Evolutionary conservation across 441 rosid genomes (phyloP).

Genomic region (Breynia disticha): DNA sequence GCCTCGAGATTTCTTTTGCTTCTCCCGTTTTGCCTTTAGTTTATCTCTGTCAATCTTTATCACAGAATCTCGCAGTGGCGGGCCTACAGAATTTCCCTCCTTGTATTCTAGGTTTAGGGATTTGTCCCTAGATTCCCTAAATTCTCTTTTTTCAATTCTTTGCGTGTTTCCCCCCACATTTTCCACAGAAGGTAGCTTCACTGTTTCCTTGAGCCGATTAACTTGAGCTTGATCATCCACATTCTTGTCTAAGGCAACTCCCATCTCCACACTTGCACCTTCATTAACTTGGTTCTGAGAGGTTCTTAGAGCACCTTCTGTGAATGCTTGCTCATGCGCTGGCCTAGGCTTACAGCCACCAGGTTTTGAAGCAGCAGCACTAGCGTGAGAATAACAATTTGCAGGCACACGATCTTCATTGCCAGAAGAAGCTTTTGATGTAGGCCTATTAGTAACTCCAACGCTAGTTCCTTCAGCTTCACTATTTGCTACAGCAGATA

Average conservation of each 20-base stretch:
- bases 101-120: too few species aligned
- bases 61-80: constrained; percentile 11
- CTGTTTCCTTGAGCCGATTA: constrained; percentile 19
- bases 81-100: too few species aligned
- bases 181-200: constrained; percentile 7
- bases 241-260: constrained; percentile 24
- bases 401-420: constrained; percentile 25
- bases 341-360: constrained; percentile 23
- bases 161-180: constrained; percentile 13
- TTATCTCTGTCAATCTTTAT: constrained; percentile 63
- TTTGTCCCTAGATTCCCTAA: constrained; percentile 24
- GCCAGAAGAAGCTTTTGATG: constrained; percentile 28
- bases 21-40: constrained; percentile 71
- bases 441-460: constrained; percentile 32
- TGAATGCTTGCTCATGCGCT: constrained; percentile 24
- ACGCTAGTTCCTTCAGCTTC: constrained; percentile 74
- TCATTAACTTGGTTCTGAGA: constrained; percentile 35
- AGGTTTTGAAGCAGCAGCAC: constrained; percentile 16
- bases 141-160: constrained; percentile 33
- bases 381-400: constrained; percentile 19
- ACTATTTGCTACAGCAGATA: constrained; percentile 55
- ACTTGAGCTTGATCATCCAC: constrained; percentile 28
- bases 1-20: constrained; percentile 56
- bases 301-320: constrained; percentile 32
- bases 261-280: constrained; percentile 34